phyloP scores from a whole-genome alignment of 441 rosid genomes.

The Metrosideros polymorpha region DNA sequence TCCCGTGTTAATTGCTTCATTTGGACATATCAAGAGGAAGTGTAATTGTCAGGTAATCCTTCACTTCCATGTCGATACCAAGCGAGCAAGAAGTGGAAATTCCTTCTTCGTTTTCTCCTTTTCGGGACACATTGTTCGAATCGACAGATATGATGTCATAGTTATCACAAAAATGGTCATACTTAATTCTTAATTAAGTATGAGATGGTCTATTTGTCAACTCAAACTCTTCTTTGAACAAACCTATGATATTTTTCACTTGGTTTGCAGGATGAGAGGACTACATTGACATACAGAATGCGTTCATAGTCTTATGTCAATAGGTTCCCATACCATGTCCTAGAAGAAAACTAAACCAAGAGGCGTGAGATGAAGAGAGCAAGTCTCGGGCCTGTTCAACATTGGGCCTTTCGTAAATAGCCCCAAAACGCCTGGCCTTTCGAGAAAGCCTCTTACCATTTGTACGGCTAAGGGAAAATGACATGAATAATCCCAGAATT shows the following conservation, averaged over 20 bases:
- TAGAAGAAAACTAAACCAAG: background rate
- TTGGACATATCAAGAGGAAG: background rate
- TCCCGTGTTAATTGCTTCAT: background rate
- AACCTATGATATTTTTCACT: background rate
- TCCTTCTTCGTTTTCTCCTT: background rate
- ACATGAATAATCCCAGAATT: too few species aligned
- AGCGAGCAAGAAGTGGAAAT: background rate
- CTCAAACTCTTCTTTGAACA: background rate
- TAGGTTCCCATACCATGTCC: background rate
- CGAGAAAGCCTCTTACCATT: background rate
- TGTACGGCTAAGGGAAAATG: background rate
- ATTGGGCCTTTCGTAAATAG: background rate
- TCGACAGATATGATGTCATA: background rate
- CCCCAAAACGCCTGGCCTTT: background rate
- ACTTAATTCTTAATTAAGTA: background rate
- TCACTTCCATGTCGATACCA: background rate
- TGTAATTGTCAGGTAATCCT: too few species aligned
- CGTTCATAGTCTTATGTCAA: background rate
- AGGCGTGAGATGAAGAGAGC: background rate
- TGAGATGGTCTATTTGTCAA: background rate
- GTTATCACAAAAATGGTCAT: background rate
- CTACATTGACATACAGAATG: background rate
- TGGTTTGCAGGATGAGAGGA: background rate
- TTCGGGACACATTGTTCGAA: background rate
- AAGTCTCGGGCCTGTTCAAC: background rate